These are phyloP conservation scores for Ceratocystis eucalypticola DNA, from an alignment of 2,329 filamentous ascomycete genomes.

Conservation along the genomic window DNA sequence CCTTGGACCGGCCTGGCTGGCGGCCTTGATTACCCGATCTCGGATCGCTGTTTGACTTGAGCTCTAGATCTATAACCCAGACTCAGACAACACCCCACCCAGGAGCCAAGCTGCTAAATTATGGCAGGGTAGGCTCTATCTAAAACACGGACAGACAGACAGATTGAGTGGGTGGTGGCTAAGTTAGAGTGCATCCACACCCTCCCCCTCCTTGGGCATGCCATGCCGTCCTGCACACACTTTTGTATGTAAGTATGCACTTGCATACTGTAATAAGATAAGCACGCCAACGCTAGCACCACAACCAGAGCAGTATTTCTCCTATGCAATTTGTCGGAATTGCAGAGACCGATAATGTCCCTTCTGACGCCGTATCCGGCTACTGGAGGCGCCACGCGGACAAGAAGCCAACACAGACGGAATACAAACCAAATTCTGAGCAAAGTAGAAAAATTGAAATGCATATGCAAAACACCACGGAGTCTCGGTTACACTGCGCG, in stretches of 20 bases:
- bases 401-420: background rate
- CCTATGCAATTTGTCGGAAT: background rate
- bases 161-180: background rate
- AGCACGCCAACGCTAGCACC: background rate
- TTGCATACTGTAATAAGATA: background rate
- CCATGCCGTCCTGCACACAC: background rate
- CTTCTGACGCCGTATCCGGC: constrained; percentile 10
- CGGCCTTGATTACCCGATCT: background rate
- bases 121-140: background rate
- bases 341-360: background rate
- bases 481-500: background rate
- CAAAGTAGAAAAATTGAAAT: background rate
- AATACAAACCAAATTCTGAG: constrained; percentile 3
- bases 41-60: background rate
- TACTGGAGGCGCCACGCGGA: constrained; percentile 15
- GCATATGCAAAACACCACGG: constrained; percentile 1
- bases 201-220: background rate
- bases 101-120: background rate
- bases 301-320: background rate
- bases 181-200: background rate
- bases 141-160: no score
- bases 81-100: background rate
- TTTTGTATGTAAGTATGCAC: background rate
- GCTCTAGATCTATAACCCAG: background rate
- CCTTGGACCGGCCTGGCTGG: background rate